Base-by-base conservation (phyloP, 768 basidiomycete species). In the Russula griseocarnosa region DNA sequence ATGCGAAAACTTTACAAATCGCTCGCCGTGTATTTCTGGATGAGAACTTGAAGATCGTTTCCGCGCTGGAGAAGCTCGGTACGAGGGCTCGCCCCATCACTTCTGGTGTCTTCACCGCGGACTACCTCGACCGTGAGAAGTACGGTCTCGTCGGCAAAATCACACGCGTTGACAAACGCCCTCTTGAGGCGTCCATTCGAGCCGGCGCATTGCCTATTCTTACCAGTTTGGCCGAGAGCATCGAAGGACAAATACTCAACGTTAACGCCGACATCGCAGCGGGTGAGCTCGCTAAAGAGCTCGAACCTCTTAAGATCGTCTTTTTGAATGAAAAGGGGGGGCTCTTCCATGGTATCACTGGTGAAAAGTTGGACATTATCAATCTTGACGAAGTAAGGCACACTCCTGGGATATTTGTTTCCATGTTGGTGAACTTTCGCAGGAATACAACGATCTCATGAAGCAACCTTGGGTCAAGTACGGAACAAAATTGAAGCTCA, bases 211-310 rank as follows among this genome's bases (percentile, higher is more conserved):
- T 99, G 28, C 97, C 97, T 62, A 97, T 99, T 76, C 81, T 98
- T 22, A 98, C 94, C 67, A 91, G 88, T 74, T 79, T 99, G 56
- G 96, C 97, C 7, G 97, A 98, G 77, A 90, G 91, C 38, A 82
- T 86, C 24, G 93, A 97, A 38, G 97, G 97, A n/a, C 97, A 99
- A 75, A 94, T 99, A 70, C 81, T 98, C 67, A 99, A 99, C 71
- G 97, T 99, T 74, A 99, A 98, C 72, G 97, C 97, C 24, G 97
- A 99, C 74, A 91, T 98, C 66, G 97, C 97, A 2, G 96, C 97
- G 1, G 97, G 96, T 46, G 97, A 99, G 76, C 84, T 99, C 22
- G 90, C 96, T 8, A 97, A 98, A 78, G 96, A 98, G 74, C 81
- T 99, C 28, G 96, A 98, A 76, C 97, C 97, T 24, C 86, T 96